Evolutionary conservation across 1,139 yeast genomes (phyloP), one percentile per base, ranked within the genome.

Genomic region (Suhomyces coccinellae): DNA sequence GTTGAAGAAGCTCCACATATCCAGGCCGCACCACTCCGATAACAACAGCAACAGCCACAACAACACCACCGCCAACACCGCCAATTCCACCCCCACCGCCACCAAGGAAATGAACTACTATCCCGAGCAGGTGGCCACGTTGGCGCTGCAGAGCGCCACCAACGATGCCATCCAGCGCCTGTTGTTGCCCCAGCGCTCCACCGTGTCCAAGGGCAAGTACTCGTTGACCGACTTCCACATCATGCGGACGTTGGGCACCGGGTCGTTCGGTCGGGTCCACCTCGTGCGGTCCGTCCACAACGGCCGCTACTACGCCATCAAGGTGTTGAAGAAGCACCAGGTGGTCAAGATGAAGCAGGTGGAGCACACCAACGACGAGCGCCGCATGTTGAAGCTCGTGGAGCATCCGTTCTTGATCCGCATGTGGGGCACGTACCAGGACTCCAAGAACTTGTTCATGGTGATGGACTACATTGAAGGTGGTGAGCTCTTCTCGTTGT

Each of bases 351-450:
- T 80, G 74, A 80, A 79, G 55, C 85, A 80, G 59, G 82, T 80
- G 33, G 85, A 80, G 58, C 85, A 80, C 64, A 80, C 85, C 28
- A 80, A 80, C 55, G 85, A 80, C 58, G 85, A 80, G 59, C 66
- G 85, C 43, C 65, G 82, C 54, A 79, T 80, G 71, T 62, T 80
- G 49, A 76, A 79, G 48, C 64, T 79, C 49, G 79, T 79, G 13
- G 80, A 78, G 49, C 84, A 80, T 55, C 84, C 85, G 8, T 80
- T 79, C 50, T 71, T 80, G 49, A 79, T 79, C 44, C 63, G 84
- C 54, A 79, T 80, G 83, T 80, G 85, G 85, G 85, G 85, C 9
- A 80, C 85, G 2, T 80, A 75, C 56, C 84, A 80, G 60, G 85
- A 80, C 57, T 66, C 77, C 41, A 73, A 71, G 51, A 77, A 77